Evolutionary conservation across 2,329 filamentous ascomycete genomes (phyloP).

Genomic region (Fusarium nelsonii): DNA sequence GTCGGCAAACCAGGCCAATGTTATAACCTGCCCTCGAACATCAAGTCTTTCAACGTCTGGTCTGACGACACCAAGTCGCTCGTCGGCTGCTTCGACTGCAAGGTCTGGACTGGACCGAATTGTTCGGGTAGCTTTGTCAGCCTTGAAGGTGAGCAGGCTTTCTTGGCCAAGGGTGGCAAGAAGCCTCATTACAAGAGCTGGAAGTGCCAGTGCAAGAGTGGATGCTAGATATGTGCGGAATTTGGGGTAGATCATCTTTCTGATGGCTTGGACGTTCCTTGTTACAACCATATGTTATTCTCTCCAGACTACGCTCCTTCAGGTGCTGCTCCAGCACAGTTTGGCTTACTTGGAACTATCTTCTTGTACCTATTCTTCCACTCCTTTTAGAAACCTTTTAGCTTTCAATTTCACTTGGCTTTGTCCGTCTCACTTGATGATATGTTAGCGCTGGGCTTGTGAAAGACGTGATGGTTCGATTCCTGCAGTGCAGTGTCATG

Average conservation of each 20-base stretch:
- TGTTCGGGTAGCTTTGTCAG: not conserved
- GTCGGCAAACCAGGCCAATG: not conserved
- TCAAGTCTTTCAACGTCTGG: not conserved
- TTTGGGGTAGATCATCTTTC: no score
- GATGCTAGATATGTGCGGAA: not conserved
- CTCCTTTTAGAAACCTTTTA: not conserved
- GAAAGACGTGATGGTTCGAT: no score
- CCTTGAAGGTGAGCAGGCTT: not conserved
- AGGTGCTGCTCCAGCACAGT: no score
- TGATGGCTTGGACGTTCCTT: no score
- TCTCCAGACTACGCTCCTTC: no score
- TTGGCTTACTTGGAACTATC: not conserved
- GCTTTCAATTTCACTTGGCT: not conserved
- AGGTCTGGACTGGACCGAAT: not conserved
- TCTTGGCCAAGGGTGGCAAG: not conserved
- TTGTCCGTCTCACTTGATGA: not conserved
- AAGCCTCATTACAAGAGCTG: slow-evolving; percentile 13
- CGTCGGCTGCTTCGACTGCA: slow-evolving; percentile 16
- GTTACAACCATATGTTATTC: no score
- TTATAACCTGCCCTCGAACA: not conserved
- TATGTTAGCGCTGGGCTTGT: no score
- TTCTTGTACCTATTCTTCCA: not conserved
- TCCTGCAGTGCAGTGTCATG: no score
- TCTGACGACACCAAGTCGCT: slow-evolving; percentile 5
- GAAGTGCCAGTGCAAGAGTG: not conserved